Evolutionary conservation across 2,329 filamentous ascomycete species (phyloP).

Genomic region (Aspergillus aculeatinus): DNA sequence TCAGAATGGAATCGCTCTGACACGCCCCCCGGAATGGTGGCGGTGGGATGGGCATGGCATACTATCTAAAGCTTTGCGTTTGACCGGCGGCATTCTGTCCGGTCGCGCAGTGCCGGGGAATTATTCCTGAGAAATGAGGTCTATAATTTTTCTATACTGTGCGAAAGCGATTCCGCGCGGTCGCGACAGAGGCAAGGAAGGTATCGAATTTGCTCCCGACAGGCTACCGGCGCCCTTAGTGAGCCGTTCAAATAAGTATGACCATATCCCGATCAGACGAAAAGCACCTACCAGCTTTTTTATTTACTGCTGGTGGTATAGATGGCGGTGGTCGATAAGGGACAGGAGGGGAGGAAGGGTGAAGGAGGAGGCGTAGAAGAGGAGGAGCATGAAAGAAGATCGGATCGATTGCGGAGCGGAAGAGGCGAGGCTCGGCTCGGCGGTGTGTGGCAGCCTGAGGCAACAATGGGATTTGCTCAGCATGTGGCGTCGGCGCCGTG

Average conservation of each 20-base stretch:
- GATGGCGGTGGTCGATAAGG: neutral
- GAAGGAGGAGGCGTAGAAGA: neutral
- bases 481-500: neutral
- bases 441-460: constrained; percentile 25
- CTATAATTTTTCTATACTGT: constrained; percentile 22
- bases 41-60: constrained; percentile 30
- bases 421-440: neutral
- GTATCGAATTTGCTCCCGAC: neutral
- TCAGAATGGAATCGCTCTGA: constrained; percentile 30
- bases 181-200: neutral
- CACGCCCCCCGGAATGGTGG: constrained; percentile 8
- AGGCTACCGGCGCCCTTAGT: constrained; percentile 6
- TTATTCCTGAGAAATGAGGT: neutral
- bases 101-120: neutral
- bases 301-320: neutral
- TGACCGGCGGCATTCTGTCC: constrained; percentile 60
- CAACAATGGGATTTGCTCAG: constrained; percentile 10
- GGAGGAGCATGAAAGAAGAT: constrained; percentile 2
- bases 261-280: neutral
- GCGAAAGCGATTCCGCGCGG: neutral
- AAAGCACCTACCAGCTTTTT: neutral
- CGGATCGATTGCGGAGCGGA: neutral
- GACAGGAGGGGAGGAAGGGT: constrained; percentile 2
- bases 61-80: constrained; percentile 65
- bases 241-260: neutral